Conservation (phyloP, 768 basidiomycete genomes). For the Leccinum imitatum region DNA sequence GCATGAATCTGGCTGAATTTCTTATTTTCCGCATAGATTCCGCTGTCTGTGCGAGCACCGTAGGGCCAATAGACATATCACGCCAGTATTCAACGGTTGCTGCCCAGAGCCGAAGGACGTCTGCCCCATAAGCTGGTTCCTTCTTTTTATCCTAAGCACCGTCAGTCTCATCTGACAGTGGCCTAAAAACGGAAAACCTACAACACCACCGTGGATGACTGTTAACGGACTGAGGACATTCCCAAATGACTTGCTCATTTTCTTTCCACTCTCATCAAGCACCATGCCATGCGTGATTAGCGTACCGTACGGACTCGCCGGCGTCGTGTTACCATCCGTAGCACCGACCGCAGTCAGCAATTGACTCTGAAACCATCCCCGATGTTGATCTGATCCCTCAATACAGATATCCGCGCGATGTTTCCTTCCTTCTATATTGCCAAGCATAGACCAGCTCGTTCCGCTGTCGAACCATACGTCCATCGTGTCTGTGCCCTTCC, state of each 20-base stretch:
- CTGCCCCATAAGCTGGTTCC: constrained; percentile 80
- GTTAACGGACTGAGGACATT: constrained; percentile 87
- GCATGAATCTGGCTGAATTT: constrained; percentile 81
- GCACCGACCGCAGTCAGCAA: constrained; percentile 74
- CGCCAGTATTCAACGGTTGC: constrained; percentile 88
- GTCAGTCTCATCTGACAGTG: neutral
- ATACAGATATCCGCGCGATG: constrained; percentile 82
- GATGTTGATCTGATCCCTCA: constrained; percentile 96
- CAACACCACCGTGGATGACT: constrained; percentile 75
- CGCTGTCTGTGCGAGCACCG: constrained; percentile 68
- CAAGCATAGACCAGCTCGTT: constrained; percentile 85
- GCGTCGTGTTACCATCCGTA: constrained; percentile 14
- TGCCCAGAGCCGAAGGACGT: constrained; percentile 87
- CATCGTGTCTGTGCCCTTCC: constrained; percentile 91
- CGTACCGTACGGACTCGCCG: constrained; percentile 61
- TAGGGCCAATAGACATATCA: constrained; percentile 84
- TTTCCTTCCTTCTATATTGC: constrained; percentile 36
- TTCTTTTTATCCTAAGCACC: constrained; percentile 57
- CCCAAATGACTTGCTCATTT: constrained; percentile 97
- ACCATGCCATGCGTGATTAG: constrained; percentile 98
- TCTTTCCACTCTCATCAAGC: constrained; percentile 81
- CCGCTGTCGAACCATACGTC: constrained; percentile 99
- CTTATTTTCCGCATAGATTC: constrained; percentile 82
- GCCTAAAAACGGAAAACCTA: constrained; percentile 34
- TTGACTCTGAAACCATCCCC: constrained; percentile 98